Conservation (phyloP, 805 yeast species). For the Kluyveromyces lactis region DNA sequence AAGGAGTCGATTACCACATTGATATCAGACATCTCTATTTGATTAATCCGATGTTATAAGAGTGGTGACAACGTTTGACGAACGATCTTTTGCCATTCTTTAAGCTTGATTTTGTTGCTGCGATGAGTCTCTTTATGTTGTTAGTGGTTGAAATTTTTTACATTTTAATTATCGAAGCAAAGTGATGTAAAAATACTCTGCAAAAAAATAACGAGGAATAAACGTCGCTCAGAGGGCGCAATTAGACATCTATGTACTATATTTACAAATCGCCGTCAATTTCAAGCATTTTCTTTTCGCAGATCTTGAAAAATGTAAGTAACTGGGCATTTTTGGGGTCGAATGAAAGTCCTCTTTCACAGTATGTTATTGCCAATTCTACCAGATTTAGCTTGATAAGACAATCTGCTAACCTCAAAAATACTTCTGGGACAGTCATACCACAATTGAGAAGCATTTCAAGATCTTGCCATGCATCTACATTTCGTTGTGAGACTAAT, state of each 20-base stretch:
- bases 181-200: no score
- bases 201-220: no score
- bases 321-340: constrained; percentile 40
- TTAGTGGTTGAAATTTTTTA: no score
- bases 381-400: constrained; percentile 52
- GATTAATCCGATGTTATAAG: no score
- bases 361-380: constrained; percentile 52
- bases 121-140: no score
- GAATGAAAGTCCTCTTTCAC: constrained; percentile 68
- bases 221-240: no score
- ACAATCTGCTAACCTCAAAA: constrained; percentile 62
- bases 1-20: constrained; percentile 36
- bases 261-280: constrained; percentile 24
- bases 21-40: constrained; percentile 22
- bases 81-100: no score
- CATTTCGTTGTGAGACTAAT: constrained; percentile 43
- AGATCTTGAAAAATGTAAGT: constrained; percentile 19
- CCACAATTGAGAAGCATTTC: constrained; percentile 56
- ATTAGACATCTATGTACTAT: background rate
- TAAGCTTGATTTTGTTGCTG: no score
- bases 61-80: no score
- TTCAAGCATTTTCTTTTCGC: constrained; percentile 21
- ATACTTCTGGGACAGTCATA: constrained; percentile 53
- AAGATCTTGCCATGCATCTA: constrained; percentile 60
- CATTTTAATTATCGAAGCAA: no score